phyloP scores from a whole-genome alignment of 108 stramenopile species.

The Cyclotella choctawhatcheeana region DNA sequence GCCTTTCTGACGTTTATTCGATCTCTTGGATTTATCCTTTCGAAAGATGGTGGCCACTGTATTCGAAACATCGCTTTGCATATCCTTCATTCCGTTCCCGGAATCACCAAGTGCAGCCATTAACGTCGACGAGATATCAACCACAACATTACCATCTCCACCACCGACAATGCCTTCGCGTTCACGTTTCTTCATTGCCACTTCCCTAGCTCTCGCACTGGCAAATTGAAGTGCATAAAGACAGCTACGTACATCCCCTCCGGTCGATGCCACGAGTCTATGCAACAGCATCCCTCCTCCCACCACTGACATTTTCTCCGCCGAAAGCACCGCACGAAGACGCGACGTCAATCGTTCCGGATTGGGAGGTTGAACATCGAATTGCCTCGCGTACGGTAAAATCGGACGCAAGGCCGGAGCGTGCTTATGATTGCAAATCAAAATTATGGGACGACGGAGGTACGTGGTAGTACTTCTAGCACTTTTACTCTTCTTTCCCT shows the following conservation, averaged over 20 bases:
- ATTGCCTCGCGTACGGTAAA: slow-evolving; percentile 83
- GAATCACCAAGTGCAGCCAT: slow-evolving; percentile 55
- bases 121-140: slow-evolving; percentile 67
- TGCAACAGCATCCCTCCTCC: slow-evolving; percentile 62
- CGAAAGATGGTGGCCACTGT: slow-evolving; percentile 70
- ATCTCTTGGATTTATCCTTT: slow-evolving; percentile 40
- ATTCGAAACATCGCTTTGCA: slow-evolving; percentile 68
- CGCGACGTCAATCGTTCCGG: slow-evolving; percentile 78
- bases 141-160: slow-evolving; percentile 21
- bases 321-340: slow-evolving; percentile 75
- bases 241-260: slow-evolving; percentile 92
- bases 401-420: slow-evolving; percentile 93
- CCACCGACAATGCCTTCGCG: slow-evolving; percentile 25
- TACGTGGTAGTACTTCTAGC: slow-evolving; percentile 34
- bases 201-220: slow-evolving; percentile 54
- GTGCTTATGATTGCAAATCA: slow-evolving; percentile 98
- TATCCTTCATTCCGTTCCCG: slow-evolving; percentile 77
- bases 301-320: slow-evolving; percentile 67
- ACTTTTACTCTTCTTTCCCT: slow-evolving; percentile 35
- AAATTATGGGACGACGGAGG: slow-evolving; percentile 92
- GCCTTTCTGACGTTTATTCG: slow-evolving; percentile 29
- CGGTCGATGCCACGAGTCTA: slow-evolving; percentile 68
- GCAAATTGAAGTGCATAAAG: slow-evolving; percentile 95
- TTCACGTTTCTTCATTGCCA: slow-evolving; percentile 40
- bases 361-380: slow-evolving; percentile 78